Percentiles rank a stretch among this genome's conserved stretches.
Conservation (phyloP, 768 basidiomycete species). For the Amanita phalloides region DNA sequence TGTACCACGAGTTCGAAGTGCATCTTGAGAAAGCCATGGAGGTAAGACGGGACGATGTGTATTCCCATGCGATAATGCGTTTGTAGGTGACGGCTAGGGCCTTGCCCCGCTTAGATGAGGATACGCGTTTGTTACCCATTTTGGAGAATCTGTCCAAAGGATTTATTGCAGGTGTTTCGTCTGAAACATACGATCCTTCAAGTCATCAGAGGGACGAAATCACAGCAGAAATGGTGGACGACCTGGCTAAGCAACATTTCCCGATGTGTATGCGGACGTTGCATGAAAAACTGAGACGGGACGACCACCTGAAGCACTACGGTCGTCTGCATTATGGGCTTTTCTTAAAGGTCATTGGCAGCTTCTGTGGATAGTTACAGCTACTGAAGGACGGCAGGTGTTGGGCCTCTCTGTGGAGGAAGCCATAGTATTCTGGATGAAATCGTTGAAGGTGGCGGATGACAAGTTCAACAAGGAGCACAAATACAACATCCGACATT, state of each 20-base stretch:
- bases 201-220: conserved; percentile 50
- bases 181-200: conserved; percentile 60
- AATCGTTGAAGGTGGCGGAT: conserved; percentile 75
- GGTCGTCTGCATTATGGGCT: conserved; percentile 86
- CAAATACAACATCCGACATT: conserved; percentile 94
- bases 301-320: conserved; percentile 87
- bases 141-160: conserved; percentile 88
- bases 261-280: conserved; percentile 92
- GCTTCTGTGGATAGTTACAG: neutral
- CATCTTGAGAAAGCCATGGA: conserved; percentile 67
- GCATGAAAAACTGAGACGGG: conserved; percentile 66
- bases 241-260: conserved; percentile 79
- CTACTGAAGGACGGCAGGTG: conserved; percentile 38
- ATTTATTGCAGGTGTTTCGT: conserved; percentile 83
- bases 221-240: conserved; percentile 92
- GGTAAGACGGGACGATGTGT: conserved; percentile 27
- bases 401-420: conserved; percentile 92
- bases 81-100: conserved; percentile 71
- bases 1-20: conserved; percentile 77
- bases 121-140: conserved; percentile 81
- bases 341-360: conserved; percentile 74
- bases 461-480: conserved; percentile 98
- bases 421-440: conserved; percentile 88
- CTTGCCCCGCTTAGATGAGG: conserved; percentile 88
- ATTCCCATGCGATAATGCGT: neutral